A percentile compares a stretch with the other conserved stretches of the same genome.
Evolutionary conservation across 257 asterid species (phyloP).

Genomic region (Scutellaria baicalensis): DNA sequence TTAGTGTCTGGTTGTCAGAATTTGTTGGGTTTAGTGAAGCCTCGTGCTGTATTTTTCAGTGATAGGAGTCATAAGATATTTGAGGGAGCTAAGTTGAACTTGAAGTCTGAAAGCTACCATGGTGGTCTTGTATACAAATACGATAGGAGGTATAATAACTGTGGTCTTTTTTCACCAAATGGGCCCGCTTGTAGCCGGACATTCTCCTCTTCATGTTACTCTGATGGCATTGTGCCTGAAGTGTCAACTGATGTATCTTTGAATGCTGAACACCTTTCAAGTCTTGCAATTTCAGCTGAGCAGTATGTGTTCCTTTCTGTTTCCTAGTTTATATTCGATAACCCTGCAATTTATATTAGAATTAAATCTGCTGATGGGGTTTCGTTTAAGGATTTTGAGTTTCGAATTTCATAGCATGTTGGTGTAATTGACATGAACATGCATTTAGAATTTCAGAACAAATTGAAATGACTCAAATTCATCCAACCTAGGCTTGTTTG

Average conservation of each 20-base stretch:
- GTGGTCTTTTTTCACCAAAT: slow-evolving; percentile 13
- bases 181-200: slow-evolving; percentile 19
- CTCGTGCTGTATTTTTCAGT: slow-evolving; percentile 35
- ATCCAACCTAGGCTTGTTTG: not conserved
- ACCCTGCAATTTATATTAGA: not conserved
- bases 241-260: slow-evolving; percentile 36
- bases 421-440: not conserved
- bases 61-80: slow-evolving; percentile 31
- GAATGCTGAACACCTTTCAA: slow-evolving; percentile 33
- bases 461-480: not conserved
- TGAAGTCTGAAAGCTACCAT: slow-evolving; percentile 19
- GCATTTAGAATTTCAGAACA: not conserved
- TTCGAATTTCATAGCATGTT: not conserved
- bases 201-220: slow-evolving; percentile 42
- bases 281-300: slow-evolving; percentile 45
- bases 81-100: slow-evolving; percentile 33
- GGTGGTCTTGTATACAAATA: slow-evolving; percentile 16
- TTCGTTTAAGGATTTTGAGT: not conserved
- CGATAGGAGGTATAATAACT: slow-evolving; percentile 3
- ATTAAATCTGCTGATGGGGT: not conserved
- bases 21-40: slow-evolving; percentile 40
- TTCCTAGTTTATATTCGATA: not conserved
- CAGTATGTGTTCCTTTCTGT: slow-evolving; percentile 35
- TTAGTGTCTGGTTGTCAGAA: slow-evolving; percentile 38
- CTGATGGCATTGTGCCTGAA: slow-evolving; percentile 40